These are phyloP conservation scores for Colletotrichum cordylinicola DNA, from an alignment of 2,329 filamentous ascomycete genomes.

Conservation along the genomic window DNA sequence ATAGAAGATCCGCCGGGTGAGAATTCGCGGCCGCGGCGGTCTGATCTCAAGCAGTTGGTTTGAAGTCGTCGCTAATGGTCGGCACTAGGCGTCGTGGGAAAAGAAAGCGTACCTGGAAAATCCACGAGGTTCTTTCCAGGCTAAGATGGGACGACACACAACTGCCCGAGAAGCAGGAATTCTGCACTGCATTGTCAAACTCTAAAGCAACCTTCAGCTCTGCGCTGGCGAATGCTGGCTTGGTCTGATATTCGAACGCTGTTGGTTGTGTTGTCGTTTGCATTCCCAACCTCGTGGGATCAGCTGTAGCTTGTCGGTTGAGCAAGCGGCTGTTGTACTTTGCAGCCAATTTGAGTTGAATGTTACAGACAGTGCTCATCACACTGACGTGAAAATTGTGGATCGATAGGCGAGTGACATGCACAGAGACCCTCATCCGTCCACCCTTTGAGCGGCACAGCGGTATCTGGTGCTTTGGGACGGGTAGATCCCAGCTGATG, in stretches of 20 bases:
- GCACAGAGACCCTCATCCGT: constrained; percentile 6
- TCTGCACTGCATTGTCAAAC: constrained; percentile 1
- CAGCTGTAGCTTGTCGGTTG: background rate
- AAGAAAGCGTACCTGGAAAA: constrained; percentile 16
- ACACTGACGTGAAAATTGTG: constrained; percentile 18
- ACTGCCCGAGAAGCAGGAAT: background rate
- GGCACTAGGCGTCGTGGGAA: constrained; percentile 3
- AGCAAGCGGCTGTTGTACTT: background rate
- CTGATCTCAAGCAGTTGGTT: background rate
- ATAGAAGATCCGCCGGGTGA: background rate
- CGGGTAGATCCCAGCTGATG: constrained; percentile 14
- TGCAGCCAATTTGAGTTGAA: background rate
- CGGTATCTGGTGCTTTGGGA: background rate
- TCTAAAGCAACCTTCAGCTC: constrained; percentile 19
- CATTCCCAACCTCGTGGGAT: background rate
- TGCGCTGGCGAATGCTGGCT: background rate
- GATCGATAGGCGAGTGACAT: constrained; percentile 7
- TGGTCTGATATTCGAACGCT: background rate
- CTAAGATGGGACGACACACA: constrained; percentile 11
- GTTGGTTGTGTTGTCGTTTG: background rate
- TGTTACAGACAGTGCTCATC: background rate
- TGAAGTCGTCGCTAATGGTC: background rate
- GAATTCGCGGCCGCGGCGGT: background rate
- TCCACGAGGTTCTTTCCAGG: constrained; percentile 1
- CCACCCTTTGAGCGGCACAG: constrained; percentile 1